Conservation (phyloP, 129 eudicot species). For the Oenanthe sinensis region DNA sequence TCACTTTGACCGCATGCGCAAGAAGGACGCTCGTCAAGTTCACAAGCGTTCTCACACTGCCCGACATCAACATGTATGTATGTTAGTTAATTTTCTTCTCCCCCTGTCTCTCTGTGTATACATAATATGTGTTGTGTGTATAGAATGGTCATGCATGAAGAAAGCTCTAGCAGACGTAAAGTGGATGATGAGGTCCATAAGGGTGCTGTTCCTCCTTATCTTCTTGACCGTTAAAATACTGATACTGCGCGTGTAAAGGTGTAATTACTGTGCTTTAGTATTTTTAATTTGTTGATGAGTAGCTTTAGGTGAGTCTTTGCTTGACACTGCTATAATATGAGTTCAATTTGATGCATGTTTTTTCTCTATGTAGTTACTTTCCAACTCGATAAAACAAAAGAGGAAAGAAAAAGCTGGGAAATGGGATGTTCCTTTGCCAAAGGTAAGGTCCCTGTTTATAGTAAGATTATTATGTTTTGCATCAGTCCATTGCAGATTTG, state of each 20-base stretch:
- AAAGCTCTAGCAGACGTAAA: conserved; percentile 76
- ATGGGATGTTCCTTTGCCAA: conserved; percentile 91
- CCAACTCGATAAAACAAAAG: conserved; percentile 86
- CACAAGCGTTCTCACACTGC: conserved; percentile 70
- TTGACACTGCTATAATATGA: background rate
- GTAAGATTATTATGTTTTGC: background rate
- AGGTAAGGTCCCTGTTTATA: conserved; percentile 27
- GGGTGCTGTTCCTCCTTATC: conserved; percentile 93
- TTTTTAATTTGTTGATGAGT: background rate
- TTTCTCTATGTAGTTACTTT: conserved; percentile 44
- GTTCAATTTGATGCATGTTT: background rate
- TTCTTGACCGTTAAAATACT: conserved; percentile 88
- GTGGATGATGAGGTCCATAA: too few species aligned
- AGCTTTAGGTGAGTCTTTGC: background rate
- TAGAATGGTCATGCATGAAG: conserved; percentile 96
- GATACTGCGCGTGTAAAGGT: conserved; percentile 87
- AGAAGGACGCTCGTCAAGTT: conserved; percentile 93
- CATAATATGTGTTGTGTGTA: background rate
- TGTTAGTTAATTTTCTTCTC: conserved; percentile 18
- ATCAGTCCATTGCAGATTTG: background rate
- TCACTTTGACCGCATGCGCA: conserved; percentile 84
- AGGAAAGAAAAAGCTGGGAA: conserved; percentile 93
- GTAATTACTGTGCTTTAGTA: background rate
- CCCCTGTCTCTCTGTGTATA: background rate
- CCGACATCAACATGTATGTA: too few species aligned